phyloP scores from a whole-genome alignment of 2,329 filamentous ascomycete genomes.

The Colletotrichum higginsianum region DNA sequence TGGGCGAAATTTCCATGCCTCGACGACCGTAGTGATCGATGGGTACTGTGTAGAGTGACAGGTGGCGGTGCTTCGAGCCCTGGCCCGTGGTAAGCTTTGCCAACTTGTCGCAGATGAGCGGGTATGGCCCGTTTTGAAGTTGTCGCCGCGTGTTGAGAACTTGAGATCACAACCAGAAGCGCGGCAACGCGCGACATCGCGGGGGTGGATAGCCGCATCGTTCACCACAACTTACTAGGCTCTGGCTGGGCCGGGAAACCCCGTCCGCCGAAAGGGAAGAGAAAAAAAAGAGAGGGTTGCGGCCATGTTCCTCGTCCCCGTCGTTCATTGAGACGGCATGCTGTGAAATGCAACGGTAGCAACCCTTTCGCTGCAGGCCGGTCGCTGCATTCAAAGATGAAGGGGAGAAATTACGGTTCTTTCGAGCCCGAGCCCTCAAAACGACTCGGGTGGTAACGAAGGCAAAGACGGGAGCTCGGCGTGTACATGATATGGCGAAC shows the following conservation, averaged over 20 bases:
- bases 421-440: background rate
- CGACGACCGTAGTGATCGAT: background rate
- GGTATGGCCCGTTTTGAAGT: constrained; percentile 15
- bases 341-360: constrained; percentile 27
- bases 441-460: background rate
- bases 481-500: constrained; percentile 2
- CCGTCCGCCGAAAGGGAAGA: background rate
- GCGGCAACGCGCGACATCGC: background rate
- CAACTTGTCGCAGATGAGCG: constrained; percentile 22
- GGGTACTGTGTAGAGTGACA: background rate
- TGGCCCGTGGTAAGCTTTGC: constrained; percentile 16
- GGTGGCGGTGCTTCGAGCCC: constrained; percentile 2
- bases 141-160: constrained; percentile 21
- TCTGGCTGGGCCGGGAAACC: constrained; percentile 7
- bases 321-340: constrained; percentile 27
- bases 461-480: background rate
- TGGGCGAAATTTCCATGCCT: background rate
- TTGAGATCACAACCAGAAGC: constrained; percentile 8
- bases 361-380: constrained; percentile 13
- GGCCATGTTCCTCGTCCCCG: constrained; percentile 8
- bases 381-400: constrained; percentile 4
- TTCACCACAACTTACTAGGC: constrained; percentile 1
- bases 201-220: constrained; percentile 32
- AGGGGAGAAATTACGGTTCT: background rate
- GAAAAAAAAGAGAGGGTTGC: too few relatives aligned